Evolutionary conservation across 257 asterid species (phyloP).

Genomic region (Solanum paucissectum): DNA sequence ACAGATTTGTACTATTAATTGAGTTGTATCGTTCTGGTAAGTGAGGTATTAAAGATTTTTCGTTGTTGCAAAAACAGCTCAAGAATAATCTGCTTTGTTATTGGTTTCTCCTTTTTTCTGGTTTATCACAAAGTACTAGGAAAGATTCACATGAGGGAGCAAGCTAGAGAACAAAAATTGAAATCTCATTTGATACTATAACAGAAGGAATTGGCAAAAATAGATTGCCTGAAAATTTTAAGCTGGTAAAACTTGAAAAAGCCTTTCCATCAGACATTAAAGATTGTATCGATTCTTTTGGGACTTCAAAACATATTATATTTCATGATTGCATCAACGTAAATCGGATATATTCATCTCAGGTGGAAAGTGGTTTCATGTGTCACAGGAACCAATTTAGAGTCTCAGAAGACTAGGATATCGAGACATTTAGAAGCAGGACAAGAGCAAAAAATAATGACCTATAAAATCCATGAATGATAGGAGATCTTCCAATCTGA

Average conservation of each 20-base stretch:
- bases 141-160: not conserved
- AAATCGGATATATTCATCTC: not conserved
- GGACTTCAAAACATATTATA: not conserved
- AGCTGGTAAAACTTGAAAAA: not conserved
- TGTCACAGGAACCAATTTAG: not conserved
- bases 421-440: not conserved
- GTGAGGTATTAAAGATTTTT: not conserved
- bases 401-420: not conserved
- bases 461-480: not conserved
- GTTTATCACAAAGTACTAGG: not conserved
- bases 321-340: not conserved
- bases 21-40: not conserved
- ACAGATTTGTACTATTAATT: not conserved
- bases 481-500: not conserved
- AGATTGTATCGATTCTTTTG: not conserved
- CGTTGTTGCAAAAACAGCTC: not conserved
- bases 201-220: not conserved
- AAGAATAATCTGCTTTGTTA: not conserved
- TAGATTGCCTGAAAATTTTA: not conserved
- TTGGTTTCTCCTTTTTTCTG: not conserved
- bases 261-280: not conserved
- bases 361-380: not conserved
- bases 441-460: not conserved
- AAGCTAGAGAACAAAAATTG: not conserved
- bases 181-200: not conserved